A percentile compares a stretch with the other conserved stretches of the same genome.
Conservation (phyloP, 2,329 filamentous ascomycete species). For the Phialocephala sp. region DNA sequence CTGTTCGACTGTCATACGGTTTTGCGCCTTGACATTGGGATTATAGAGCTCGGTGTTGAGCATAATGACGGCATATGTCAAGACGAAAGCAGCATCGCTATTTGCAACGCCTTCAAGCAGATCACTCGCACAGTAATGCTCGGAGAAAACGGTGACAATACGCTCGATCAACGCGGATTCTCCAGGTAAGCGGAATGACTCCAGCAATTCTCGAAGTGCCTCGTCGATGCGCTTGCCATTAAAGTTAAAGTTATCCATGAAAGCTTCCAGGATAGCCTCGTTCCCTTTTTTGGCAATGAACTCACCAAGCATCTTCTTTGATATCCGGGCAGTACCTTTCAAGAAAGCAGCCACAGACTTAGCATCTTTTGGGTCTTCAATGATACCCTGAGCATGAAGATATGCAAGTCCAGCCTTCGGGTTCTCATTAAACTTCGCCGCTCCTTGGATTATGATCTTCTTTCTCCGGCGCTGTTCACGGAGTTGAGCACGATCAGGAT, state of each 20-base stretch:
- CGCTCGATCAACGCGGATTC: conserved; percentile 93
- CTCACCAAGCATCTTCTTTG: conserved; percentile 90
- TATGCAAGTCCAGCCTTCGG: conserved; percentile 89
- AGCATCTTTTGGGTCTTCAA: conserved; percentile 75
- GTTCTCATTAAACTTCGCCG: conserved; percentile 92
- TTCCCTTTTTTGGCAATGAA: conserved; percentile 92
- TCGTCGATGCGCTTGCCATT: conserved; percentile 86
- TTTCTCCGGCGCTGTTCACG: conserved; percentile 79
- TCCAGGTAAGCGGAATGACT: conserved; percentile 90
- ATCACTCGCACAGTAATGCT: conserved; percentile 77
- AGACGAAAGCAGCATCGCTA: conserved; percentile 85
- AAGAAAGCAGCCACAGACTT: conserved; percentile 84
- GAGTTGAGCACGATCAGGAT: conserved; percentile 68
- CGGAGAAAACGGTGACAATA: conserved; percentile 85
- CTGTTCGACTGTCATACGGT: conserved; percentile 83
- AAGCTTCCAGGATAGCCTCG: conserved; percentile 81
- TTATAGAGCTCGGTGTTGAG: conserved; percentile 97
- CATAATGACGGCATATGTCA: conserved; percentile 97
- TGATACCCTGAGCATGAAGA: conserved; percentile 84
- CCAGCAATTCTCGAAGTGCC: conserved; percentile 83
- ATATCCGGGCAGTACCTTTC: conserved; percentile 83
- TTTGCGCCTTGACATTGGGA: conserved; percentile 78
- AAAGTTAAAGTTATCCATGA: conserved; percentile 89
- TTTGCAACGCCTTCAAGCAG: conserved; percentile 78
- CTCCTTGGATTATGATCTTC: conserved; percentile 85